These are phyloP conservation scores for Trichophyton benhamiae DNA, from an alignment of 2,329 filamentous ascomycete genomes.

Conservation along the genomic window DNA sequence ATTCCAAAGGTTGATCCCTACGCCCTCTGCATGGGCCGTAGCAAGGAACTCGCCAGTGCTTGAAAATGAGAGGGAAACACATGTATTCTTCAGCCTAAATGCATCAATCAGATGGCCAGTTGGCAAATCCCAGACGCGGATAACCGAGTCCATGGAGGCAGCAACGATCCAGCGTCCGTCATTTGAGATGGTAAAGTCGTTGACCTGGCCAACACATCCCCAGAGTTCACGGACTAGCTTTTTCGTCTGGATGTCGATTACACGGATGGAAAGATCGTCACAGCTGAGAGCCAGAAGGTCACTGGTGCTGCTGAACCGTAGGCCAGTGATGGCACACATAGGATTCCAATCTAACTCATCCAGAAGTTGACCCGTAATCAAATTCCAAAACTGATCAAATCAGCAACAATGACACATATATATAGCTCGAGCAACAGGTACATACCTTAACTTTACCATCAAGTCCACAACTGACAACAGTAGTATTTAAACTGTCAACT, in stretches of 20 bases:
- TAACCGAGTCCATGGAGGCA: constrained; percentile 63
- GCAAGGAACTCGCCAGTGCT: constrained; percentile 88
- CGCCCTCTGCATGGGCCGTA: constrained; percentile 65
- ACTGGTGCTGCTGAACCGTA: constrained; percentile 69
- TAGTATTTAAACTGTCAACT: constrained; percentile 79
- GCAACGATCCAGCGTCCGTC: constrained; percentile 91
- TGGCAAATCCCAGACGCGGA: constrained; percentile 88
- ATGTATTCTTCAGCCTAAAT: constrained; percentile 65
- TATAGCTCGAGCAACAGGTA: background rate
- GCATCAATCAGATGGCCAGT: constrained; percentile 93
- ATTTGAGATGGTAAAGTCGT: constrained; percentile 77
- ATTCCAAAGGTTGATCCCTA: constrained; percentile 92
- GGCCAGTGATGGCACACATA: constrained; percentile 61
- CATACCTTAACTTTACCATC: constrained; percentile 75
- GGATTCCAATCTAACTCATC: constrained; percentile 75
- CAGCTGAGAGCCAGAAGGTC: constrained; percentile 82
- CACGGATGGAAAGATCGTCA: constrained; percentile 73
- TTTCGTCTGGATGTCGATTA: constrained; percentile 82
- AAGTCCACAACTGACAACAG: constrained; percentile 70
- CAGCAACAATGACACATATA: background rate
- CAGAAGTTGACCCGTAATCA: constrained; percentile 64
- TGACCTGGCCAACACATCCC: constrained; percentile 61
- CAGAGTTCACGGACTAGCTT: constrained; percentile 87
- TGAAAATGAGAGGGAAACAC: constrained; percentile 78
- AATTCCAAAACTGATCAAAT: constrained; percentile 69